phyloP scores from a whole-genome alignment of 306 rosid genomes.

The Cicer cuneatum region DNA sequence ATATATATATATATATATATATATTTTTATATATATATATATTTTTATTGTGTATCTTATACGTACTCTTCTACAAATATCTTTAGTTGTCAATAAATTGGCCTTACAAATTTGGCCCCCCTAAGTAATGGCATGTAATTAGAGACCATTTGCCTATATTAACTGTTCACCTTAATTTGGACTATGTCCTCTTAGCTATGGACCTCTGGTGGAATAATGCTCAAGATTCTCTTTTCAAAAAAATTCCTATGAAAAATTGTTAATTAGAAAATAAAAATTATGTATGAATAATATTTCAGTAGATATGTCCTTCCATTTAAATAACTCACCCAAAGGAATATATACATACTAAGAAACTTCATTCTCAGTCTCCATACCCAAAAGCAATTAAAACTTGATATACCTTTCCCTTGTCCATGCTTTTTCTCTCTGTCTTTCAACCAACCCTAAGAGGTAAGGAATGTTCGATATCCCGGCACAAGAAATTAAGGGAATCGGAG shows the following conservation, averaged over 20 bases:
- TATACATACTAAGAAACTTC: background rate
- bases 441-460: background rate
- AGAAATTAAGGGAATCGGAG: background rate
- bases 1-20: no score
- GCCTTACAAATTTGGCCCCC: background rate
- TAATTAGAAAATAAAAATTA: background rate
- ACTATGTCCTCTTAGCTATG: slow-evolving; percentile 9
- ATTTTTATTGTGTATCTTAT: slow-evolving; percentile 3
- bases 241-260: background rate
- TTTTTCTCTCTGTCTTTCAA: background rate
- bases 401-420: background rate
- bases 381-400: background rate
- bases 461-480: background rate
- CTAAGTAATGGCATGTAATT: slow-evolving; percentile 10
- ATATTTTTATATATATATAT: background rate
- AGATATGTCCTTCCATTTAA: slow-evolving; percentile 8
- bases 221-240: background rate
- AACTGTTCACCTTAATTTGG: background rate
- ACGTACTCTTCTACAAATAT: slow-evolving; percentile 8
- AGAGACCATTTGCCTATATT: background rate
- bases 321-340: background rate
- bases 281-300: background rate
- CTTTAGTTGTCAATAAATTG: background rate
- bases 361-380: background rate
- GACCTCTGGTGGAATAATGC: slow-evolving; percentile 9